Evolutionary conservation across 2,329 filamentous ascomycete genomes (phyloP).

Genomic region (Ceratocystis harringtonii): DNA sequence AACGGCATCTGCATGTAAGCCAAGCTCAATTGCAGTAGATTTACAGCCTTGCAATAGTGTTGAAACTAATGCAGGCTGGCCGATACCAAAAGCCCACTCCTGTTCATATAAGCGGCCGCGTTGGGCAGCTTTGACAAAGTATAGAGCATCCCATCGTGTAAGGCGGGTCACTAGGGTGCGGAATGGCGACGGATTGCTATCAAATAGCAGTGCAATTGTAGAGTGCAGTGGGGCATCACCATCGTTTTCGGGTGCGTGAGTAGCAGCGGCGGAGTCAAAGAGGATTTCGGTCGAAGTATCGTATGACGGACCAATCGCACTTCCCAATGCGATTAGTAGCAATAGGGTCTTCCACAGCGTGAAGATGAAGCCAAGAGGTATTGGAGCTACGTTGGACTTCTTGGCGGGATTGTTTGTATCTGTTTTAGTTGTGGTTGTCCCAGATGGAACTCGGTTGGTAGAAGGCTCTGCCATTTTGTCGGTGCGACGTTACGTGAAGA

Average conservation of each 20-base stretch:
- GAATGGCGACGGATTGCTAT: neutral
- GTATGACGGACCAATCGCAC: conserved; percentile 44
- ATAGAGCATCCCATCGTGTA: conserved; percentile 69
- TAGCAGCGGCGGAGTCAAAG: conserved; percentile 25
- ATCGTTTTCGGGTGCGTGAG: conserved; percentile 24
- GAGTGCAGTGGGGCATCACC: conserved; percentile 13
- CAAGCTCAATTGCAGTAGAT: conserved; percentile 13
- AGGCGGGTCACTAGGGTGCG: conserved; percentile 37
- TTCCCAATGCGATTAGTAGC: conserved; percentile 41
- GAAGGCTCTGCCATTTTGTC: neutral
- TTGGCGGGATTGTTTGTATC: neutral
- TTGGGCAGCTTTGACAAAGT: conserved; percentile 49
- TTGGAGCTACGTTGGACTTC: neutral
- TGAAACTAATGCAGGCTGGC: conserved; percentile 27
- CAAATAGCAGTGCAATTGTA: conserved; percentile 20
- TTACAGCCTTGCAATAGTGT: conserved; percentile 12
- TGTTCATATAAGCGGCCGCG: conserved; percentile 61
- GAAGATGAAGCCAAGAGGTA: conserved; percentile 31
- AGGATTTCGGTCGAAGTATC: conserved; percentile 56
- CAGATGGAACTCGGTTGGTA: neutral
- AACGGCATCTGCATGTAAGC: conserved; percentile 13
- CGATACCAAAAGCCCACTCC: conserved; percentile 64
- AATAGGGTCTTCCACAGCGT: conserved; percentile 52
- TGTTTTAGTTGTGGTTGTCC: neutral
- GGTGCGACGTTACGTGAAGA: neutral